These are phyloP conservation scores for Echeveria elegans DNA, from an alignment of 164 flowering plant genomes.

Conservation along the genomic window DNA sequence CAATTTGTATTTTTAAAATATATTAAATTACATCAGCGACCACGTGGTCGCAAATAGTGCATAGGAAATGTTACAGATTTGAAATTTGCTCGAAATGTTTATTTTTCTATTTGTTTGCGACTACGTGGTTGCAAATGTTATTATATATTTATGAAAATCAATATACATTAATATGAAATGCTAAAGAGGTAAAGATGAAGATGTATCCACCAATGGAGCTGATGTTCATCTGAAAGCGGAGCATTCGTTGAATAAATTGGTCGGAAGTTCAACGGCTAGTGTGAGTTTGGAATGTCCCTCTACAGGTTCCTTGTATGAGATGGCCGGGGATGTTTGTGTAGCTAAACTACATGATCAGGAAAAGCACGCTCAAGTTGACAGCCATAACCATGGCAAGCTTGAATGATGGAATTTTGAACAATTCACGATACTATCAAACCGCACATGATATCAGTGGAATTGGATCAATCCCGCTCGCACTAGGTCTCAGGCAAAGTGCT, in stretches of 20 bases:
- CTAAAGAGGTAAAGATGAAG: conserved; percentile 15
- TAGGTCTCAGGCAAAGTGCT: conserved; percentile 62
- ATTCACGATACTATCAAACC: conserved; percentile 36
- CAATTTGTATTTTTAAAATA: too few species aligned
- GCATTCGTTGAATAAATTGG: conserved; percentile 13
- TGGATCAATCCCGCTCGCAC: conserved; percentile 64
- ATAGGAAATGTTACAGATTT: too few species aligned
- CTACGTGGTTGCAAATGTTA: too few species aligned
- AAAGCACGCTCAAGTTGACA: conserved; percentile 42
- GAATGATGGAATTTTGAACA: conserved; percentile 36
- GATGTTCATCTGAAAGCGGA: conserved; percentile 5
- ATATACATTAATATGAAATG: too few species aligned
- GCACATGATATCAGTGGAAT: conserved; percentile 38
- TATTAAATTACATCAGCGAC: too few species aligned
- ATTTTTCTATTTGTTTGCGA: too few species aligned
- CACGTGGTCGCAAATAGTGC: too few species aligned
- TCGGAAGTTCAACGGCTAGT: conserved; percentile 11
- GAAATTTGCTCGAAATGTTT: too few species aligned
- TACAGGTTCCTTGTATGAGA: conserved; percentile 8
- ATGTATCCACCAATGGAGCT: conserved; percentile 9
- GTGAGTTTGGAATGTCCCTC: conserved; percentile 18
- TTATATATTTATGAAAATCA: too few species aligned
- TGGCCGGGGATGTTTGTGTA: conserved; percentile 8
- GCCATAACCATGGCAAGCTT: conserved; percentile 15
- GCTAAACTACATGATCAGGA: conserved; percentile 38